Evolutionary conservation across 139 green algal genomes (phyloP).

Genomic region (Eudorina sp.): DNA sequence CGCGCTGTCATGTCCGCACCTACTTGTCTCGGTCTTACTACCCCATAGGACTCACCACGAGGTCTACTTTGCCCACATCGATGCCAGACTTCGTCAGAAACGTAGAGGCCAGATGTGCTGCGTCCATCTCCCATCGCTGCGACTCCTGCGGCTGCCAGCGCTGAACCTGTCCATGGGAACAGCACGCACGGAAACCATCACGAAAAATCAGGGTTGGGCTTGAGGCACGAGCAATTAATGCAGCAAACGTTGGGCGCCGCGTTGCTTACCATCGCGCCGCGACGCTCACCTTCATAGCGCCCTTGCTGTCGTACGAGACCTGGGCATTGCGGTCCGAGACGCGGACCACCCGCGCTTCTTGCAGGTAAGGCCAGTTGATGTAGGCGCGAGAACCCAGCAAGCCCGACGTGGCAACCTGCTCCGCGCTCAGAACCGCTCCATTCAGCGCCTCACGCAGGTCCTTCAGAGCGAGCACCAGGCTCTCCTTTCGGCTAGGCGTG

Average conservation of each 20-base stretch:
- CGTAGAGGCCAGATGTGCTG: slow-evolving; percentile 21
- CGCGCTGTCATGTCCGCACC: background rate
- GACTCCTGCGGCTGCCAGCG: slow-evolving; percentile 59
- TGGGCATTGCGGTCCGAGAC: slow-evolving; percentile 54
- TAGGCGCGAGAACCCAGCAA: slow-evolving; percentile 83
- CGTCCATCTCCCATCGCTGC: slow-evolving; percentile 46
- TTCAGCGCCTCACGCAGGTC: slow-evolving; percentile 54
- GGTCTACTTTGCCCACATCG: slow-evolving; percentile 52
- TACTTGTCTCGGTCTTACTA: no score
- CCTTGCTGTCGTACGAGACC: slow-evolving; percentile 28
- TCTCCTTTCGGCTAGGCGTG: slow-evolving; percentile 84
- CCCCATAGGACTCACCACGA: slow-evolving; percentile 35
- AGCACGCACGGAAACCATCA: no score
- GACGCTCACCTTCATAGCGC: slow-evolving; percentile 2
- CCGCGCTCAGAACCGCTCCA: slow-evolving; percentile 35
- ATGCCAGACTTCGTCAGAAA: slow-evolving; percentile 35
- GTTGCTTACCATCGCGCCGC: background rate
- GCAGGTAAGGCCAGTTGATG: slow-evolving; percentile 92
- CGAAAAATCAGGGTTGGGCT: no score
- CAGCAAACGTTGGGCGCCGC: background rate
- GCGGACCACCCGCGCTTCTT: slow-evolving; percentile 71
- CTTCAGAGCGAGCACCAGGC: slow-evolving; percentile 79
- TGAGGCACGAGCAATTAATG: no score
- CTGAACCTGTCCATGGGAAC: slow-evolving; percentile 40
- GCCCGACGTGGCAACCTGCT: slow-evolving; percentile 47